Evolutionary conservation across 2,329 filamentous ascomycete species (phyloP).

Genomic region (Endothia cerciana): DNA sequence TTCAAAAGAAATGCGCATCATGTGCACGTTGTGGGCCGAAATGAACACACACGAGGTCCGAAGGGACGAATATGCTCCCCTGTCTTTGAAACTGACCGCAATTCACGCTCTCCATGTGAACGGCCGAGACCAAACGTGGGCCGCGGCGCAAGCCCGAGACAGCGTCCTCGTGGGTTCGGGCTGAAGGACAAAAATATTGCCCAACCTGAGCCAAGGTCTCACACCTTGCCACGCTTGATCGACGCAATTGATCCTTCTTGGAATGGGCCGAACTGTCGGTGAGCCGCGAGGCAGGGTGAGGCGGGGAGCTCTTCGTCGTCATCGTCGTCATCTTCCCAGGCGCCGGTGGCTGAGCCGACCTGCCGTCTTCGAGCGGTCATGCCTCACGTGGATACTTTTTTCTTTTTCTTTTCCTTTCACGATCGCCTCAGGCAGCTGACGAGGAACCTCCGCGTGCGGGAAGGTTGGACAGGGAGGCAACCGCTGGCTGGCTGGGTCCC

Average conservation of each 20-base stretch:
- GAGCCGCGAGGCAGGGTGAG: constrained; percentile 20
- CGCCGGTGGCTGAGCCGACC: constrained; percentile 26
- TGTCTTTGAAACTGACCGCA: constrained; percentile 28
- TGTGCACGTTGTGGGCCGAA: constrained; percentile 22
- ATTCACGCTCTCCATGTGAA: constrained; percentile 25
- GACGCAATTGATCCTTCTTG: constrained; percentile 22
- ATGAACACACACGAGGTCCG: constrained; percentile 12
- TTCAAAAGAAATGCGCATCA: constrained; percentile 17
- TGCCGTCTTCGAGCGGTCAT: constrained; percentile 17
- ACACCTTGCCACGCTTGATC: constrained; percentile 14
- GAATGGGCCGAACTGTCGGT: constrained; percentile 28
- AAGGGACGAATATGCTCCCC: constrained; percentile 10
- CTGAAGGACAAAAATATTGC: constrained; percentile 23
- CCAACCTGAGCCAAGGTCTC: constrained; percentile 28
- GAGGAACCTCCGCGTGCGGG: constrained; percentile 21
- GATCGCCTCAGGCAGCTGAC: constrained; percentile 22
- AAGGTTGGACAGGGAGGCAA: constrained; percentile 28
- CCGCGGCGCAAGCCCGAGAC: constrained; percentile 29
- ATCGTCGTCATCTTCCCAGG: constrained; percentile 15
- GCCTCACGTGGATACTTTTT: constrained; percentile 1
- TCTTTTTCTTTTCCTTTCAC: too few relatives aligned
- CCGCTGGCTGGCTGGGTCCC: constrained; percentile 14
- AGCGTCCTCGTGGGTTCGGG: constrained; percentile 29
- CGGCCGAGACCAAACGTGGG: constrained; percentile 30
- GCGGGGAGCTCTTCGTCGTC: constrained; percentile 14